Evolutionary conservation across 1,284 basidiomycete species (phyloP), one percentile per base, ranked within the genome.

Genomic region (Marasmius sp.): DNA sequence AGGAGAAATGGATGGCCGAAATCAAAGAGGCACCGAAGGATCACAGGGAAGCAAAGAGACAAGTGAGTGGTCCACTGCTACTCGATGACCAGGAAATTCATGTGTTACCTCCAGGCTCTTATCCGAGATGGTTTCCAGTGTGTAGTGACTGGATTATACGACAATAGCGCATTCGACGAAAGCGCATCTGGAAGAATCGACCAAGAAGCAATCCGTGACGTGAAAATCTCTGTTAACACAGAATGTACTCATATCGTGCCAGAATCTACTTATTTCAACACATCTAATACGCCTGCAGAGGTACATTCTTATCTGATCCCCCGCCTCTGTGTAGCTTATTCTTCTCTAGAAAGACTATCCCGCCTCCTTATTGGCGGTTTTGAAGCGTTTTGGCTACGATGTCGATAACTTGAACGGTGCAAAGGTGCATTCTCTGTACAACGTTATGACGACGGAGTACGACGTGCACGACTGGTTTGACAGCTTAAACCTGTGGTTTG

Each of bases 111-210:
- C 39, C 50, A 72, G 70, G 68, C 68, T 43, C 67, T 74, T 33
- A 56, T 67, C 51, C 70, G 73, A 33, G 74, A 75, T 61, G 63
- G 63, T 27, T 72, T 64, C 60, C 60, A 69, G n/a, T 73, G 74
- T 62, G 58, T 72, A 18, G 58, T 71, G 18, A 68, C 72, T 34
- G 70, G 70, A 47, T 45, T 10, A 22, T 65, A 65, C 60, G 71
- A 75, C 53, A 8, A 14, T 1, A 14, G n/a, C 7, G 53, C 54
- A 43, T n/a, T 47, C 43, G 33, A 43, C 27, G 37, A 56, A 12
- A 11, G 22, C 43, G 5, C 33, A 20, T 27, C 37, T 49, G 16
- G 41, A 55, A 10, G 45, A 39, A 16, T 41, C 36, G 20, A 22
- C 33, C 16, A 16, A 34, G 7, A 12, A 12, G 14, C 20, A 22